Evolutionary conservation across 2,329 filamentous ascomycete species (phyloP), one percentile per base, ranked within the genome.

Genomic region (Alternaria viburni): DNA sequence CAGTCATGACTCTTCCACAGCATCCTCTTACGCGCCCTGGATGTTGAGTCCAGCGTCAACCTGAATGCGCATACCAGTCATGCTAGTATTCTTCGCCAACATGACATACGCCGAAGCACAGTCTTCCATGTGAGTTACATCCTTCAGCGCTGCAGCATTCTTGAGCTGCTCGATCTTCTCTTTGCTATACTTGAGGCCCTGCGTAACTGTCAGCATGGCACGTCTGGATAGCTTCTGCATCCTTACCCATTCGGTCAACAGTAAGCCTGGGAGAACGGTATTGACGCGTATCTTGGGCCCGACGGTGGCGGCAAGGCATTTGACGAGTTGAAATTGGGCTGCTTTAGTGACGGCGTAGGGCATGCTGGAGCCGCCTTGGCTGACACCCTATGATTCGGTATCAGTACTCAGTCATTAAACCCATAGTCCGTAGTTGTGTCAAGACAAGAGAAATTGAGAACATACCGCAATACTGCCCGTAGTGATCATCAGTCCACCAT

Each of bases 291-390:
- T 83, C 75, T 90, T 90, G 6, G 83, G 81, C 0, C 89, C 89
- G 68, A 90, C 87, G 5, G 86, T 88, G 58, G 83, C 80, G 3
- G 89, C 89, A 15, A 91, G 81, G 68, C 88, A 89, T 70, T 89
- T 89, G 81, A 90, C 89, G 54, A 91, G 78, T 74, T 91, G 90
- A 62, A 91, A 70, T 62, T 87, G 86, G 6, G 92, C 92, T 1
- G 92, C 91, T 77, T 96, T 96, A 41, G 91, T 91, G 17, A 94
- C 90, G 0, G 89, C 84, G 73, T 96, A 96, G 4, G 92, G 87
- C 89, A 89, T 86, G 45, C 84, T 86, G 68, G 85, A 87, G 5
- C 87, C 87, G 56, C 74, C 76, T 55, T 86, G 77, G n/a, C 81
- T 74, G 63, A 85, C 69, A 49, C 84, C 84, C 84, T 86, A 30